phyloP scores from a whole-genome alignment of 306 rosid species.

The Carpinus fangiana region DNA sequence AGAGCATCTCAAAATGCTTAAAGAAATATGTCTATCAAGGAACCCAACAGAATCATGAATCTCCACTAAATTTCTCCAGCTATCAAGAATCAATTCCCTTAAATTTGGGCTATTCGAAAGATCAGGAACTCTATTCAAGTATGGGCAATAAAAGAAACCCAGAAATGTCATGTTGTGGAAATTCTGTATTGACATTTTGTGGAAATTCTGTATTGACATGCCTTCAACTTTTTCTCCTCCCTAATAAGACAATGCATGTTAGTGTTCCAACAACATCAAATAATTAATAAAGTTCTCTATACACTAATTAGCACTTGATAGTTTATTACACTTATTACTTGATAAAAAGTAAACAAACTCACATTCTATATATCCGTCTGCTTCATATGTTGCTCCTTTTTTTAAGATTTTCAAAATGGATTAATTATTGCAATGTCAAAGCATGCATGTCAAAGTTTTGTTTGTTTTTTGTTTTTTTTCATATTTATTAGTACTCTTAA shows the following conservation, averaged over 20 bases:
- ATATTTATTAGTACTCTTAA: too few species aligned
- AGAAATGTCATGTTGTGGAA: constrained; percentile 24
- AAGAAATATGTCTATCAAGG: constrained; percentile 25
- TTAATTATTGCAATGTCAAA: too few species aligned
- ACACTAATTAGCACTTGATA: not conserved
- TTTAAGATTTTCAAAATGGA: too few species aligned
- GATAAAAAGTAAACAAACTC: too few species aligned
- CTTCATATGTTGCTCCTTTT: too few species aligned
- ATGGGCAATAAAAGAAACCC: constrained; percentile 20
- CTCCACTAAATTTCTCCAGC: constrained; percentile 36
- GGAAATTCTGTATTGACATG: constrained; percentile 8
- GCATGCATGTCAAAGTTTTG: too few species aligned
- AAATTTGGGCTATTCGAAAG: constrained; percentile 31
- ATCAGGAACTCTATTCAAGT: constrained; percentile 25
- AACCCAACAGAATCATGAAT: constrained; percentile 34
- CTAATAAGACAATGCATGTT: not conserved
- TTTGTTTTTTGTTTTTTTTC: too few species aligned
- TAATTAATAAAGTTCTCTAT: not conserved
- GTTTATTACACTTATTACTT: too few species aligned
- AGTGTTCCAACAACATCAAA: not conserved
- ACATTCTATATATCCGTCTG: too few species aligned
- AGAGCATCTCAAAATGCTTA: constrained; percentile 18
- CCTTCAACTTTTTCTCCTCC: not conserved
- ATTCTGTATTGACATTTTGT: constrained; percentile 20
- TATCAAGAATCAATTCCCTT: constrained; percentile 26